Evolutionary conservation across 2,329 filamentous ascomycete genomes (phyloP), one percentile per base, ranked within the genome.

Genomic region (Neonectria coccinea): DNA sequence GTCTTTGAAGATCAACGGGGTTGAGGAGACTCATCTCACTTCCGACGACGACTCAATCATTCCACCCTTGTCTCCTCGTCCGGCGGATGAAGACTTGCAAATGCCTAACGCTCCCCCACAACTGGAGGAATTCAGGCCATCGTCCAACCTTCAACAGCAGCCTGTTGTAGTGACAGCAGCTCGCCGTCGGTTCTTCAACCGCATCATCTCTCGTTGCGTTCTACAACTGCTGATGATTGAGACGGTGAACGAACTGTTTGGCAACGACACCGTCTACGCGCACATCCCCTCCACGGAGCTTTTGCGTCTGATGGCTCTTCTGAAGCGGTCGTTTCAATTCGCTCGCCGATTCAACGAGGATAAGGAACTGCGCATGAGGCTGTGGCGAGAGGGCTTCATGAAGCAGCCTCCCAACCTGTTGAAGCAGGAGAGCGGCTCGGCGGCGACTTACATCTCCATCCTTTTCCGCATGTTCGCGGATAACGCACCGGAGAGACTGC

Each of bases 321-420:
- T 99, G 31, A 99, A 99, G 81, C 96, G 97, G 77, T 96, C 92
- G 29, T 99, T 97, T 81, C 89, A 97, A 64, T 99, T 99, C 72
- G 96, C 97, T 48, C 94, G 97, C 75, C 92, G 91, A 73, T 99
- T 99, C 85, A 99, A 99, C 79, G 93, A 94, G 68, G 94, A 99
- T 81, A 97, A 97, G 80, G 96, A 98, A 70, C 84, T 99, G 41
- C 90, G 96, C 50, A 97, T 97, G 86, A 89, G 93, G 18, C 85
- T 99, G 18, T 99, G 97, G 93, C 87, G 94, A 55, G 96, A 99
- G 78, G 96, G 97, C 0, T 99, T 99, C 85, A 99, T 99, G 96
- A 97, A 97, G 81, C 96, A 99, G 77, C 95, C 96, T 16, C 96
- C 96, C 3, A 99, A 99, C 74, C 85, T 99, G 12, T 86, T 99